Conservation (phyloP, 768 basidiomycete genomes). For the Boletus eberwhitei region DNA sequence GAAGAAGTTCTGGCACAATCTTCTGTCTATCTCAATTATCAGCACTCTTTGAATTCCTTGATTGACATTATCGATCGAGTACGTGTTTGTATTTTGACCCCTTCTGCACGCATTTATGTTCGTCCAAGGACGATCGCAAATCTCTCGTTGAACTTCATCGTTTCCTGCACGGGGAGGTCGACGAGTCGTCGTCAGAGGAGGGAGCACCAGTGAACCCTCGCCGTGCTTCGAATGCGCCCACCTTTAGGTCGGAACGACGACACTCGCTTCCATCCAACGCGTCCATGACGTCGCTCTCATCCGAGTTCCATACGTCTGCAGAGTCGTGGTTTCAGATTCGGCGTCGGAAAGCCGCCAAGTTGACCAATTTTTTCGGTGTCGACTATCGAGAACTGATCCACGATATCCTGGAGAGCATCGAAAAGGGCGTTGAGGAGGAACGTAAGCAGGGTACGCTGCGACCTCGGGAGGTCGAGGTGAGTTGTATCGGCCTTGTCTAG, state of each 20-base stretch:
- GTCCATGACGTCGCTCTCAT: constrained; percentile 57
- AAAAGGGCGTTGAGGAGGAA: constrained; percentile 71
- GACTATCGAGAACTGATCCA: constrained; percentile 75
- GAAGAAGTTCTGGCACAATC: constrained; percentile 34
- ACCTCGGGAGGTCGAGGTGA: constrained; percentile 69
- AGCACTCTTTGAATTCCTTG: constrained; percentile 78
- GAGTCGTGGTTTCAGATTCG: constrained; percentile 62
- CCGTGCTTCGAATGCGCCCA: constrained; percentile 34
- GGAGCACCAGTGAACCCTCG: constrained; percentile 18
- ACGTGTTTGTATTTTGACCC: constrained; percentile 25
- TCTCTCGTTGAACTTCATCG: constrained; percentile 74
- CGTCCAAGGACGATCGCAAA: constrained; percentile 63
- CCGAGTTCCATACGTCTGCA: constrained; percentile 43
- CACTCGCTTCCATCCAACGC: constrained; percentile 65
- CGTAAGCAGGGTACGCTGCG: constrained; percentile 57
- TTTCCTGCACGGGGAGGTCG: constrained; percentile 45
- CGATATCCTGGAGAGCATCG: constrained; percentile 79
- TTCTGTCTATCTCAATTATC: constrained; percentile 69
- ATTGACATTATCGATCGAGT: constrained; percentile 78
- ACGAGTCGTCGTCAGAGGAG: constrained; percentile 22
- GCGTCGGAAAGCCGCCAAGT: constrained; percentile 73
- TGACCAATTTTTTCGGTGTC: constrained; percentile 85
- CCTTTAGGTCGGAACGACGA: constrained; percentile 58
- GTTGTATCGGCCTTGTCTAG: constrained; percentile 18
- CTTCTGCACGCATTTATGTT: constrained; percentile 2